Evolutionary conservation across 106 monocot species (phyloP), one percentile per base, ranked within the genome.

Genomic region (Acanthochlamys bracteata): DNA sequence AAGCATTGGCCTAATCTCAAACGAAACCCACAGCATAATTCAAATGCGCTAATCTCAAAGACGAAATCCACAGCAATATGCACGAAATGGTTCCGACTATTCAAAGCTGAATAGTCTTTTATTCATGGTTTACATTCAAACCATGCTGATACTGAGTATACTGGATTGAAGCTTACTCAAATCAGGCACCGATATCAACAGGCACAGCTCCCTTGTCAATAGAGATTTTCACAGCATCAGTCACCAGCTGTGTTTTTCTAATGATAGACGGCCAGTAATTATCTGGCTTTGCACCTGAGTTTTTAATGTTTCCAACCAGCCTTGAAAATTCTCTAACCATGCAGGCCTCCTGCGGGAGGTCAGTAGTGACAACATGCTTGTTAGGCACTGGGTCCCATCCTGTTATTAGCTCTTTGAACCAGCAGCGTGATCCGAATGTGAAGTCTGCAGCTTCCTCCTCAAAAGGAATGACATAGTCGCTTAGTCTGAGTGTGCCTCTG

Each of bases 261-360:
- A 60, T 70, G 42, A 83, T 83, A 11, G 70, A 57, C 4, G 79
- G 79, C 80, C 87, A 87, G 60, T 73, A 71, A 20, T 43, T 41
- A 0, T 87, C 83, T 19, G 86, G 79, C 21, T 76, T 74, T 8
- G 63, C 52, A 27, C 65, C 64, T 20, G 57, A 25, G 43, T 68
- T 72, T 39, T 67, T 82, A 33, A 86, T 81, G 39, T 25, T 41
- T 13, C 46, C 23, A 19, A 80, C 93, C 41, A 94, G 42, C 41
- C 82, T 80, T 0, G 89, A 61, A 63, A 94, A 94, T 73, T 94
- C 93, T 24, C 22, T 4, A 4, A 94, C 77, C 93, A 89, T 89
- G n/a, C 45, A 51, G 10, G 79, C 83, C 58, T 94, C 93, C 65
- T 89, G 89, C 2, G 89, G 86, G 7, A 89, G 73, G 0, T 82